Evolutionary conservation across 208 protist genomes (phyloP).

Genomic region (Leishmania braziliensis): DNA sequence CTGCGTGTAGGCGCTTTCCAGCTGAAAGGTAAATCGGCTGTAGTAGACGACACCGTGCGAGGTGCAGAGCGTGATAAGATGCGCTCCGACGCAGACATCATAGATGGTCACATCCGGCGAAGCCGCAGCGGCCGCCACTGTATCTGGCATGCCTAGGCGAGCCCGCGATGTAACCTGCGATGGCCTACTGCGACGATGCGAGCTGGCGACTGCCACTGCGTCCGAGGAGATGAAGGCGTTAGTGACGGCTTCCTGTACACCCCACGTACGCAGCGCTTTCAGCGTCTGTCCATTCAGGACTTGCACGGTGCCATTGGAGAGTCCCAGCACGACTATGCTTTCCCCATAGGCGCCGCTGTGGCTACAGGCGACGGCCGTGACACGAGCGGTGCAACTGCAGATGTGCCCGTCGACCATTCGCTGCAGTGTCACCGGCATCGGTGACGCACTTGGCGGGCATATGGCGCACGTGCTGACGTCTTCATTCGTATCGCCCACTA

Average conservation of each 20-base stretch:
- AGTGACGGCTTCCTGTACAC: constrained; percentile 7
- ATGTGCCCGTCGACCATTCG: constrained; percentile 73
- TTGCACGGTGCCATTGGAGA: constrained; percentile 62
- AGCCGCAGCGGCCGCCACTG: neutral
- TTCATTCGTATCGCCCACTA: neutral
- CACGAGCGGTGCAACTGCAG: constrained; percentile 26
- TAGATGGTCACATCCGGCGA: constrained; percentile 8
- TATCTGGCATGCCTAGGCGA: constrained; percentile 6
- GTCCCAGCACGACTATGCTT: constrained; percentile 53
- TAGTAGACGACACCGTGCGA: constrained; percentile 38
- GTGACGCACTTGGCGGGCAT: neutral
- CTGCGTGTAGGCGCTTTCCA: constrained; percentile 8
- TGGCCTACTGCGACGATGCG: neutral
- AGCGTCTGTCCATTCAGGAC: constrained; percentile 64
- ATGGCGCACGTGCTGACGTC: no score
- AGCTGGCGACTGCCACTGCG: neutral
- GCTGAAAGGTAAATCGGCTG: constrained; percentile 16
- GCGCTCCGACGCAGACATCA: constrained; percentile 33
- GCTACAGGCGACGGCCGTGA: constrained; percentile 44
- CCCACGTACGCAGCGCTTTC: constrained; percentile 23
- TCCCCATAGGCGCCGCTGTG: constrained; percentile 36
- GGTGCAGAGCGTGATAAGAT: constrained; percentile 38
- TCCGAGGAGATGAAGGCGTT: neutral
- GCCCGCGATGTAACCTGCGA: neutral
- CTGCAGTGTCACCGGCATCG: constrained; percentile 4